Evolutionary conservation across 176 grass and related monocot genomes (phyloP), one percentile per base, ranked within the genome.

Genomic region (Bothriochloa decipiens): DNA sequence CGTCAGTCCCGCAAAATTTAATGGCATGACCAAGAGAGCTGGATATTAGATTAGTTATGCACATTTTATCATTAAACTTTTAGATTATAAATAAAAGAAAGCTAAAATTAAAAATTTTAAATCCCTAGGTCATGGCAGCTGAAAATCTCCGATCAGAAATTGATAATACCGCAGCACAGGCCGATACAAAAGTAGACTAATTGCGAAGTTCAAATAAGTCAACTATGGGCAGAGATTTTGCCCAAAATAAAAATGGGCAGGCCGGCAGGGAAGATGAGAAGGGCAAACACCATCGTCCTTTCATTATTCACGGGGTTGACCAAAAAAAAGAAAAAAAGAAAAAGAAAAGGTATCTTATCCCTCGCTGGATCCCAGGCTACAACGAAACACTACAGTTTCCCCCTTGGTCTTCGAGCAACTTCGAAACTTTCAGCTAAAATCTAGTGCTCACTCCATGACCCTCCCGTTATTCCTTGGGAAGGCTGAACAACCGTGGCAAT

Each of bases 271-370:
- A 14, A 41, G n/a, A 11, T 1, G 29, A 32, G 50, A 6, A 12
- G 32, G 66, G 42, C 12, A 55, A 83, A 25, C 32, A 65, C 42
- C 55, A 50, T 73, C 55, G 23, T 14, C 14, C 26, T 75, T 75
- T 41, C 74, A 45, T 75, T 73, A 89, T 86, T 86, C 32, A 62
- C 4, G n/a, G n/a, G n/a, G 28, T 69, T 37, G 83, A 45, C 20
- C 22, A 25, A 61, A 66, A 33, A 8, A 16, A 64, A 29, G 50
- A 61, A 83, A 78, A 23, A 8, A n/a, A n/a, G n/a, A n/a, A n/a
- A n/a, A n/a, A n/a, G n/a, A n/a, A n/a, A n/a, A n/a, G n/a, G 25
- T 67, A 78, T 40, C 22, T 78, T 43, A 65, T 65, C 8, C 47
- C 73, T 84, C 61, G 13, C 39, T 84, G 28, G 18, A 68, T 45